These are phyloP conservation scores for Urostyla sp. DNA, from an alignment of 73 alveolate species.

Conservation along the genomic window DNA sequence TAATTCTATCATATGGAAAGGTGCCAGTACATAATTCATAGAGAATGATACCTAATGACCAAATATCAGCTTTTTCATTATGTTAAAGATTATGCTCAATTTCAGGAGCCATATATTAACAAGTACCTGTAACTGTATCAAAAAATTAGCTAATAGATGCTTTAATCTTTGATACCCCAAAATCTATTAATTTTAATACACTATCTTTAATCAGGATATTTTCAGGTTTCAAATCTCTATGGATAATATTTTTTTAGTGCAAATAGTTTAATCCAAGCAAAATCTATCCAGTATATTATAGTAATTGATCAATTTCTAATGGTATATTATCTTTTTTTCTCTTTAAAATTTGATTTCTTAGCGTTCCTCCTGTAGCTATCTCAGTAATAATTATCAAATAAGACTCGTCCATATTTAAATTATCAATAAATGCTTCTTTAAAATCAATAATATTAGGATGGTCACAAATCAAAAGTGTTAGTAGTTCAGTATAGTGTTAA, in stretches of 20 bases:
- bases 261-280: not conserved
- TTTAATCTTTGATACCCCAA: not conserved
- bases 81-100: not conserved
- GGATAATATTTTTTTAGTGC: not conserved
- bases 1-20: no score
- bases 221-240: no score
- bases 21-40: not conserved
- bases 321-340: no score
- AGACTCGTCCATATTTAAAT: no score
- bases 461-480: not conserved
- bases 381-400: no score
- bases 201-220: not conserved
- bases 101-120: not conserved
- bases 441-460: not conserved
- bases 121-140: not conserved
- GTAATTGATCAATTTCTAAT: no score
- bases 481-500: no score
- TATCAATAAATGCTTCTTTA: not conserved
- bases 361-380: not conserved
- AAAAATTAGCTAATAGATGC: not conserved
- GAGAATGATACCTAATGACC: not conserved
- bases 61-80: not conserved
- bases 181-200: not conserved
- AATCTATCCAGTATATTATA: no score
- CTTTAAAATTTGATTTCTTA: not conserved